Evolutionary conservation across 2,329 filamentous ascomycete species (phyloP), one percentile per base, ranked within the genome.

Genomic region (Pseudogymnoascus sp.): DNA sequence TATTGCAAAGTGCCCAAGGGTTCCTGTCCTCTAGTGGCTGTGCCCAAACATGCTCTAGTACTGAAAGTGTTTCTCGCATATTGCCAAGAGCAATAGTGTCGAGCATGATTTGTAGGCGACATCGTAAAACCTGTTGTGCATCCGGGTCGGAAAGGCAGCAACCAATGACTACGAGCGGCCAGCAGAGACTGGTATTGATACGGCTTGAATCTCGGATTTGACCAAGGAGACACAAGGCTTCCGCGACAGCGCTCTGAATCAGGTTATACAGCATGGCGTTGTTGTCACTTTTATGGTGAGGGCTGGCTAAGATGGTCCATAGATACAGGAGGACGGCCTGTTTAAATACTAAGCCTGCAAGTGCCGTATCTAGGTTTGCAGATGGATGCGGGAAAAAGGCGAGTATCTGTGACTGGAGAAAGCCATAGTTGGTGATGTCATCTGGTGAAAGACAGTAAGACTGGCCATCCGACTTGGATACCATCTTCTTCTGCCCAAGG

Each of bases 251-350:
- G 19, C 41, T 14, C 25, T 65, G 39, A 6, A 65, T 63, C 4
- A 41, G 10, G n/a, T 43, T 43, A 19, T 43, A 43, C 16, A 43
- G 39, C 39, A 43, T 43, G 39, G 39, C n/a, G 39, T 43, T 43
- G 39, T 43, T 19, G 39, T 43, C 39, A 43, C 16, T 43, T 43
- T 43, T 43, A 43, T 43, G 39, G 39, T 43, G 39, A 19, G 39
- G 39, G 16, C 39, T 43, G 39, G 39, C 39, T 19, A 43, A 43
- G n/a, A 43, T 43, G n/a, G 39, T 43, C 39, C 39, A 75, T 2
- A 81, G 73, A 45, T 81, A 81, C 1, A 80, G 69, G 0, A 80
- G 68, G 31, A 78, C 74, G 0, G 78, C 78, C 62, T 80, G 77
- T 64, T 80, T 79, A 65, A 78, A 81, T 4, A 81, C 75, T 3